phyloP scores from a whole-genome alignment of 768 basidiomycete species.

The Astraeus odoratus region DNA sequence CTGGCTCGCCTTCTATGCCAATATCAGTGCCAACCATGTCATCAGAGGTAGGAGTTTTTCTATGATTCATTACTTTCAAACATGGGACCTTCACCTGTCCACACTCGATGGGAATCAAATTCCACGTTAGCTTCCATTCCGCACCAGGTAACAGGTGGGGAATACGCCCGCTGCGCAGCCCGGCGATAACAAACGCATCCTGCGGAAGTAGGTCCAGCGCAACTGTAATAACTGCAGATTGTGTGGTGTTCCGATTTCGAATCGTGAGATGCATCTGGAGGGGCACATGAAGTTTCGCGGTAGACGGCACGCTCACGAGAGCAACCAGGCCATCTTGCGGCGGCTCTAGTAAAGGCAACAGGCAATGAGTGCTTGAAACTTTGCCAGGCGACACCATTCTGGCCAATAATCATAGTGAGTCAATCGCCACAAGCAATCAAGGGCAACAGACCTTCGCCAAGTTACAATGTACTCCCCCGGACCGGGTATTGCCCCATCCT shows the following conservation, averaged over 20 bases:
- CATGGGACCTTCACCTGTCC: constrained; percentile 57
- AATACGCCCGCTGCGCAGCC: constrained; percentile 57
- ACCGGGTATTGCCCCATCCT: constrained; percentile 31
- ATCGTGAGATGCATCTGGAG: constrained; percentile 48
- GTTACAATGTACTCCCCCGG: constrained; percentile 54
- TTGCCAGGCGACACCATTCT: constrained; percentile 44
- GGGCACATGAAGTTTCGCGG: constrained; percentile 57
- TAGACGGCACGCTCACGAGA: constrained; percentile 54
- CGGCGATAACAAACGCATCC: constrained; percentile 79
- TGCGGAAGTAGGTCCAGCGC: constrained; percentile 62
- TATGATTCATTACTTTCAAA: constrained; percentile 51
- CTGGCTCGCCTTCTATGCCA: constrained; percentile 37
- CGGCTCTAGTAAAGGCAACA: constrained; percentile 56
- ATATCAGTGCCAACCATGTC: constrained; percentile 22
- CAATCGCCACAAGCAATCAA: background rate
- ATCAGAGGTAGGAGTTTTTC: constrained; percentile 31
- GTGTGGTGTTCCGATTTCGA: constrained; percentile 57
- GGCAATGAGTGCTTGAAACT: constrained; percentile 41
- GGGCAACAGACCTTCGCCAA: constrained; percentile 53
- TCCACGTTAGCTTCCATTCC: constrained; percentile 63
- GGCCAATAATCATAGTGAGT: background rate
- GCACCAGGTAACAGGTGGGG: constrained; percentile 69
- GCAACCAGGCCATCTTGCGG: constrained; percentile 62
- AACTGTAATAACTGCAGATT: constrained; percentile 64
- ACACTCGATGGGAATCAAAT: constrained; percentile 67